Percentiles rank a stretch among this genome's conserved stretches.
Evolutionary conservation across 345 rosid genomes (phyloP).

Genomic region (Lenwebbia sp.): DNA sequence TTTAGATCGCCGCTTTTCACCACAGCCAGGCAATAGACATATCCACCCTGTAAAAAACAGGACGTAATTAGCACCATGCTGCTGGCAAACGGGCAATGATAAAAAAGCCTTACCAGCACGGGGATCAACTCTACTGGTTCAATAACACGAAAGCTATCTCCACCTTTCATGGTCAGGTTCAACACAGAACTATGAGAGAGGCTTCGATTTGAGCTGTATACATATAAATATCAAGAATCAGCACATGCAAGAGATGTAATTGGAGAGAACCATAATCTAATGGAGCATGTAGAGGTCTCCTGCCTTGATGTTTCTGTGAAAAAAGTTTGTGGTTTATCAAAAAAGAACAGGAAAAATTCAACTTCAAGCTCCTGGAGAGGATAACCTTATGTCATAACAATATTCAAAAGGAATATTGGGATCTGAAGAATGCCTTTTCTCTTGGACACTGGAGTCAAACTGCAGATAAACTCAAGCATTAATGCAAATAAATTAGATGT

Average conservation of each 20-base stretch:
- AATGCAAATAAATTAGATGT: neutral
- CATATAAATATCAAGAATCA: neutral
- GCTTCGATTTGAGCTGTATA: slow-evolving; percentile 28
- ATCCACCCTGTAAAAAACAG: slow-evolving; percentile 23
- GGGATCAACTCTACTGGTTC: slow-evolving; percentile 30
- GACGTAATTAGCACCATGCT: neutral
- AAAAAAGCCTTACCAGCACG: slow-evolving; percentile 21
- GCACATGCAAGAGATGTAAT: neutral
- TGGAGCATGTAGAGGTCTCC: neutral
- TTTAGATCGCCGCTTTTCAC: slow-evolving; percentile 57
- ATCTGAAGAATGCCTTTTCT: slow-evolving; percentile 25
- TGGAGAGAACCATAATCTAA: neutral
- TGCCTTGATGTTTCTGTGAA: neutral
- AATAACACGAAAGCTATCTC: slow-evolving; percentile 33
- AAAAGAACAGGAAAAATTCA: neutral
- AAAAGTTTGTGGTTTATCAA: slow-evolving; percentile 13
- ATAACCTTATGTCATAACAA: slow-evolving; percentile 62
- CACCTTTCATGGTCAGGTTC: slow-evolving; percentile 77
- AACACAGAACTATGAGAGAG: slow-evolving; percentile 29
- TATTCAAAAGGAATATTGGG: slow-evolving; percentile 58
- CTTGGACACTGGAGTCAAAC: slow-evolving; percentile 50
- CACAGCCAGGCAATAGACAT: slow-evolving; percentile 57
- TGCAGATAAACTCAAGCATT: slow-evolving; percentile 17
- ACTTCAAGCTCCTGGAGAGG: neutral
- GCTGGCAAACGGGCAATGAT: neutral